Evolutionary conservation across 345 rosid genomes (phyloP).

Genomic region (Aquilaria sinensis): DNA sequence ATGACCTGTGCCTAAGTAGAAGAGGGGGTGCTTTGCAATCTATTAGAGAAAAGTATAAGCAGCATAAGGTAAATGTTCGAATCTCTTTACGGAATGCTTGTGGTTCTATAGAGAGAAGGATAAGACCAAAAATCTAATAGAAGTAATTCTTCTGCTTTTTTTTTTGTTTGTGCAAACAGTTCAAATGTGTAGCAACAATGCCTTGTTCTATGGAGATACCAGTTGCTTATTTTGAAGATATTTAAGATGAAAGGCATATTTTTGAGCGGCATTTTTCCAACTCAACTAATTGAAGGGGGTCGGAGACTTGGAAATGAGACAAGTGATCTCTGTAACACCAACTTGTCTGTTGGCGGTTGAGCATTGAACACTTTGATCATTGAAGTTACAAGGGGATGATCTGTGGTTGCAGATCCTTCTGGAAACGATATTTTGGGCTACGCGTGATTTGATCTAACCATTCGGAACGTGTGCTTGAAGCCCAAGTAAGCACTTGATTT

Average conservation of each 20-base stretch:
- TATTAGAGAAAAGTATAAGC: slow-evolving; percentile 68
- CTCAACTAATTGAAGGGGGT: neutral
- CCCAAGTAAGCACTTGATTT: slow-evolving; percentile 20
- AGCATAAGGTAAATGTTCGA: slow-evolving; percentile 37
- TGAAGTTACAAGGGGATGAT: neutral
- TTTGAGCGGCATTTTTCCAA: neutral
- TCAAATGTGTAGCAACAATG: slow-evolving; percentile 55
- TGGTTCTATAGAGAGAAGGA: neutral
- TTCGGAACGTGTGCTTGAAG: slow-evolving; percentile 19
- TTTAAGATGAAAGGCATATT: slow-evolving; percentile 11
- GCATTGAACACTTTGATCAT: neutral
- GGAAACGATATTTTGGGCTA: no score
- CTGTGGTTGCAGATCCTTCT: neutral
- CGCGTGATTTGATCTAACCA: slow-evolving; percentile 25
- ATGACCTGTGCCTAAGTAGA: slow-evolving; percentile 49
- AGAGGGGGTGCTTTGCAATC: slow-evolving; percentile 49
- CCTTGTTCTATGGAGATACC: slow-evolving; percentile 58
- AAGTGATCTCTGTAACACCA: slow-evolving; percentile 1
- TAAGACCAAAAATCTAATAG: slow-evolving; percentile 6
- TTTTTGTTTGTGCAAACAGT: slow-evolving; percentile 31
- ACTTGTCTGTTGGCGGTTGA: slow-evolving; percentile 1
- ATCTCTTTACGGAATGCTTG: neutral
- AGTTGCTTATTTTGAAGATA: slow-evolving; percentile 35
- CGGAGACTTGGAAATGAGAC: neutral
- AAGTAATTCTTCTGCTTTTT: neutral